Base-by-base conservation (phyloP, 2,329 filamentous ascomycete genomes). In the Coniella vitis region DNA sequence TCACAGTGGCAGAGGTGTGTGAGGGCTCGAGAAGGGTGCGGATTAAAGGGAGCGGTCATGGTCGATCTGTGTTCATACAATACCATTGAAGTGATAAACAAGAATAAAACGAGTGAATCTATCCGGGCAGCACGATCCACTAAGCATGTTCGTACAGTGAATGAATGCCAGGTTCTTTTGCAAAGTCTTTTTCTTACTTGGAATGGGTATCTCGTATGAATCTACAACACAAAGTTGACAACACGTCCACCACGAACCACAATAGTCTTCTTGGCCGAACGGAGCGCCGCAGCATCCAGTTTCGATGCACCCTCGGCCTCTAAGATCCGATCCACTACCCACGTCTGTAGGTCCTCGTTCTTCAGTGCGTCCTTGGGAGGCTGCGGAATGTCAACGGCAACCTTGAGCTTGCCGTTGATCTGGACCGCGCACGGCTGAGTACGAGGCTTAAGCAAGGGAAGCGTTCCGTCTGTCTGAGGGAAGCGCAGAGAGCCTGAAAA, bases 361-460 rank as follows among this genome's bases (percentile, higher is more conserved):
- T 63, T 57, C 21, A 79, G 58, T 1, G 63, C 63, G 0, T 60
- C 59, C 29, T 48, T 45, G 3, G 74, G 64, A 38, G 74, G 69
- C 22, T 73, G 72, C 1, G 79, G 73, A 20, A 93, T 79, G 2
- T 82, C 71, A n/a, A 84, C 74, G 1, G 78, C 78, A 54, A 84
- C 84, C 34, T 80, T 81, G 54, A 87, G 65, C 64, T 85, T 90
- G n/a, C 89, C 88, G 60, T 94, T 89, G 53, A 94, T 68, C 60
- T 90, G 85, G 14, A 95, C 81, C 0, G 84, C 84, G 55, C 81
- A 86, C 3, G 63, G 69, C 62, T 75, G 66, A 54, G 66, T 70
- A 54, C 72, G 65, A 46, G 74, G 66, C 57, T 75, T 67, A 56
- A 83, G 63, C 55, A 77, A 60, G 55, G 71, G 61, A 48, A 73